Evolutionary conservation across 352 stramenopile species (phyloP).

Genomic region (Achlya hypogyna): DNA sequence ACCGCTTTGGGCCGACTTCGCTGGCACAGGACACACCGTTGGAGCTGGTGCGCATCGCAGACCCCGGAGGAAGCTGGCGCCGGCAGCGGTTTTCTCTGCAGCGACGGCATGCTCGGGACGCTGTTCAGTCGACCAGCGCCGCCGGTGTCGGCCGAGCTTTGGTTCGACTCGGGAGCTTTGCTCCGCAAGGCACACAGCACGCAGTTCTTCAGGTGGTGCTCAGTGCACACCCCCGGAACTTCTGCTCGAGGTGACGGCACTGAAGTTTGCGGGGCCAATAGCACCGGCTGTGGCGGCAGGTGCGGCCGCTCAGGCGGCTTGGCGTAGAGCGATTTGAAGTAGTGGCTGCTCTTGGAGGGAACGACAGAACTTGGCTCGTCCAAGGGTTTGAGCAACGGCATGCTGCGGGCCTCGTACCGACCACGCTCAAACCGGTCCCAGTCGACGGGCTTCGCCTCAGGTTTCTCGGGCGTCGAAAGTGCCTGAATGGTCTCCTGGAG

Average conservation of each 20-base stretch:
- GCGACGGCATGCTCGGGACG: too few species aligned
- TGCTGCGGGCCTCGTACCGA: background rate
- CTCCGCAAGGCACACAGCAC: constrained; percentile 43
- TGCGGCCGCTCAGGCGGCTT: background rate
- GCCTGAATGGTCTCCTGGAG: constrained; percentile 45
- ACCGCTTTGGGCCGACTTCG: background rate
- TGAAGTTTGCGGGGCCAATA: background rate
- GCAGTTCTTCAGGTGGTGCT: constrained; percentile 54
- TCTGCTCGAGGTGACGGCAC: background rate
- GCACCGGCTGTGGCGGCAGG: background rate
- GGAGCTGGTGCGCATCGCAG: constrained; percentile 6
- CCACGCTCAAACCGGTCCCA: background rate
- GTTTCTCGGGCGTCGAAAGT: constrained; percentile 38
- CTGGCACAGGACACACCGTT: constrained; percentile 10
- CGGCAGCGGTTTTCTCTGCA: background rate
- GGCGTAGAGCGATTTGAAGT: background rate
- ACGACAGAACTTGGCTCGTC: background rate
- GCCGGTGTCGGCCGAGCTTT: too few species aligned
- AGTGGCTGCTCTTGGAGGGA: constrained; percentile 7
- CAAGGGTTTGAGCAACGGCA: background rate
- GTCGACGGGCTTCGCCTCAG: constrained; percentile 24
- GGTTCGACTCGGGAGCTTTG: background rate
- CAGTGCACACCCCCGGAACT: constrained; percentile 15
- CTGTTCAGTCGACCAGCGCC: too few species aligned
- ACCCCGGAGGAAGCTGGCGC: background rate